phyloP scores from a whole-genome alignment of 371 early-diverging fungal species.

The Lichtheimia ornata region DNA sequence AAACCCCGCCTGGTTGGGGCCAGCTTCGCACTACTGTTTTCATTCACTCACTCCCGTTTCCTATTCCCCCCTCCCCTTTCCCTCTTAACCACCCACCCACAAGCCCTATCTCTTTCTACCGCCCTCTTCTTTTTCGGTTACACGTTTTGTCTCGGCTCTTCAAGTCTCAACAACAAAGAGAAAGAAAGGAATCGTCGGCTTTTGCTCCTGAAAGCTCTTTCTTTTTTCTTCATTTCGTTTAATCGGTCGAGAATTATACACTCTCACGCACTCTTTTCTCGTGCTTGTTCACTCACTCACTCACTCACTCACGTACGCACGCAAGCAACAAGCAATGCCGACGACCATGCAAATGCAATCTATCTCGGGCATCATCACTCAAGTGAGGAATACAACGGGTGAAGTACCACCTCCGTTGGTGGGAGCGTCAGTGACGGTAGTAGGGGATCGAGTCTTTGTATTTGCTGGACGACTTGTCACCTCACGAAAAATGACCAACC shows the following conservation, averaged over 20 bases:
- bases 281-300: too few relatives aligned
- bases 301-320: not conserved
- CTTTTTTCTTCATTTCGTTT: not conserved
- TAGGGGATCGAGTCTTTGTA: constrained; percentile 67
- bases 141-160: not conserved
- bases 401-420: constrained; percentile 80
- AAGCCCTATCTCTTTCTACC: not conserved
- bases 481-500: constrained; percentile 70
- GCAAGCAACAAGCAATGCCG: not conserved
- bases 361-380: constrained; percentile 67
- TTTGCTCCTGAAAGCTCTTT: not conserved
- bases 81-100: not conserved
- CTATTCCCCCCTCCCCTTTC: not conserved
- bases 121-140: not conserved
- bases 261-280: not conserved
- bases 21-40: too few relatives aligned
- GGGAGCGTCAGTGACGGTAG: constrained; percentile 72
- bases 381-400: constrained; percentile 68
- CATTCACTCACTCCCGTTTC: not conserved
- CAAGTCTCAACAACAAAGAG: not conserved
- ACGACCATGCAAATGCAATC: constrained; percentile 46
- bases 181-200: not conserved
- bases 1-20: too few relatives aligned
- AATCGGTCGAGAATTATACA: not conserved
- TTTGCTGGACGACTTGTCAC: constrained; percentile 78